Conservation (phyloP, 176 grass and related monocot genomes). For the Carex pumila region DNA sequence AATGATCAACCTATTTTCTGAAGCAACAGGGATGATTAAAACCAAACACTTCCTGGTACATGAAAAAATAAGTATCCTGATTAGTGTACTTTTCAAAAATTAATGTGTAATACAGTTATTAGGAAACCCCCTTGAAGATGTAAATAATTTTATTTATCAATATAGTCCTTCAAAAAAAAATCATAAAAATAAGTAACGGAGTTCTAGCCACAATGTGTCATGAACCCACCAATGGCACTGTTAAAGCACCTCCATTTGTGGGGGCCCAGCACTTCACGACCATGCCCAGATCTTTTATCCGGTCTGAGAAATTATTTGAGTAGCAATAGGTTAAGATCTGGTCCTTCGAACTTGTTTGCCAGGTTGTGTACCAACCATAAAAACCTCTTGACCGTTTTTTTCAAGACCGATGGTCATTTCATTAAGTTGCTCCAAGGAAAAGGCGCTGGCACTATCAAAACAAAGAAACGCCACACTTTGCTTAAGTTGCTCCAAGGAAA, state of each 20-base stretch:
- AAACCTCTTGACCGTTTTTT: conserved; percentile 20
- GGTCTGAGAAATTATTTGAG: neutral
- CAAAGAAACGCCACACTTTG: too few relatives aligned
- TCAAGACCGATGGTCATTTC: conserved; percentile 25
- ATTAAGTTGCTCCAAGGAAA: too few relatives aligned
- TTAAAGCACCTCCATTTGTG: conserved; percentile 14
- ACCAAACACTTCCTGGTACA: too few relatives aligned
- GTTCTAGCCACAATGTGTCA: conserved; percentile 17
- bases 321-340: conserved; percentile 1
- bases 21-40: too few relatives aligned
- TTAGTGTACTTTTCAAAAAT: too few relatives aligned
- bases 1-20: too few relatives aligned
- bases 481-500: conserved; percentile 18
- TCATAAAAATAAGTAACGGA: neutral
- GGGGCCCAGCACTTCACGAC: conserved; percentile 6
- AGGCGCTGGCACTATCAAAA: too few relatives aligned
- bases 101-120: too few relatives aligned
- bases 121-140: too few relatives aligned
- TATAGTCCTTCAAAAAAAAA: too few relatives aligned
- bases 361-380: conserved; percentile 22
- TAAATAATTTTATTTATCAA: too few relatives aligned
- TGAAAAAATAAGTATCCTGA: too few relatives aligned
- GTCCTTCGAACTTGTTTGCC: neutral
- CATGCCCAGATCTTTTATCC: conserved; percentile 4
- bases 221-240: neutral